Percentiles rank a stretch among this genome's conserved stretches.
Evolutionary conservation across 345 rosid species (phyloP).

Genomic region (Dipteronia sinensis): DNA sequence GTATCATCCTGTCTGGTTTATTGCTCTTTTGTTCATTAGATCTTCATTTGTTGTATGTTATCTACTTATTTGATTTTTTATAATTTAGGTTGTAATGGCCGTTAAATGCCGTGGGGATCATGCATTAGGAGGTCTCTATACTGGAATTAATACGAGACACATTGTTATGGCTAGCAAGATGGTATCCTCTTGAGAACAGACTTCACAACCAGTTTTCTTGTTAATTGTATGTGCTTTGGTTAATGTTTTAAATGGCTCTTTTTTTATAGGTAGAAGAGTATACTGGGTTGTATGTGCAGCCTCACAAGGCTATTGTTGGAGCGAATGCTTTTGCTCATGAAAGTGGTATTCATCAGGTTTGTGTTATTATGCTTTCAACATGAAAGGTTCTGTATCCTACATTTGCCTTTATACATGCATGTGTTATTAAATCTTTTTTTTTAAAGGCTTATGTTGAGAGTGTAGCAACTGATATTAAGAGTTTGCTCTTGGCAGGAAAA

Average conservation of each 20-base stretch:
- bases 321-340: conserved; percentile 98
- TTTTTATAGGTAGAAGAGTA: conserved; percentile 83
- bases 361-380: conserved; percentile 7
- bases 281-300: conserved; percentile 83
- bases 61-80: neutral
- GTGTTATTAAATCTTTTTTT: neutral
- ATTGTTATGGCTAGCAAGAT: conserved; percentile 93
- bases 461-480: neutral
- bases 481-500: conserved; percentile 1
- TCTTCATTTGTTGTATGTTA: neutral
- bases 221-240: neutral
- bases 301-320: conserved; percentile 97
- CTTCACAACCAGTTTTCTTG: conserved; percentile 5
- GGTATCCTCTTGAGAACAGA: conserved; percentile 44
- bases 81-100: conserved; percentile 82
- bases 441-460: neutral
- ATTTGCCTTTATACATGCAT: too few species aligned
- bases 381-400: neutral
- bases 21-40: neutral
- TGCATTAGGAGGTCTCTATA: conserved; percentile 70
- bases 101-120: conserved; percentile 84
- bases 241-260: neutral
- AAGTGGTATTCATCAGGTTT: conserved; percentile 95
- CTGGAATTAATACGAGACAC: conserved; percentile 77
- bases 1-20: neutral